phyloP scores from a whole-genome alignment of 1,284 basidiomycete genomes.

The Takashimella koratensis region DNA sequence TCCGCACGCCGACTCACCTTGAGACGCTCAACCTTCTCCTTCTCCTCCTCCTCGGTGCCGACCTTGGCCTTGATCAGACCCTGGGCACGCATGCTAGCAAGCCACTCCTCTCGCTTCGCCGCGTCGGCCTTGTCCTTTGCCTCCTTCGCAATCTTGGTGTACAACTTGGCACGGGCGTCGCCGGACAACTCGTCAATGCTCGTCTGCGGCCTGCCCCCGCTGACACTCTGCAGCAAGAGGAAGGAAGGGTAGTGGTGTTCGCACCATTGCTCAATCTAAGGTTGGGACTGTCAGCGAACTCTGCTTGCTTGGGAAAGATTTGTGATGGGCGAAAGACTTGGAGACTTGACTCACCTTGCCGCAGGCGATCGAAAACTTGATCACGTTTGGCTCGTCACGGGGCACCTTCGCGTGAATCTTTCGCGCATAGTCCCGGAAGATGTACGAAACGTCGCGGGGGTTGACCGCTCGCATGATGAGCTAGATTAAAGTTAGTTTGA shows the following conservation, averaged over 20 bases:
- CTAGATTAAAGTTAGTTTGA: too few relatives aligned
- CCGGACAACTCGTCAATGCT: constrained; percentile 50
- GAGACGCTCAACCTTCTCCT: constrained; percentile 1
- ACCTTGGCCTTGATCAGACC: constrained; percentile 20
- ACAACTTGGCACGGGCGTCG: constrained; percentile 56
- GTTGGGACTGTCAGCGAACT: too few relatives aligned
- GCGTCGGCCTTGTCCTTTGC: constrained; percentile 23
- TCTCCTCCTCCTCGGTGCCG: constrained; percentile 9
- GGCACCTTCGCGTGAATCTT: constrained; percentile 76
- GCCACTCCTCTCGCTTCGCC: constrained; percentile 28
- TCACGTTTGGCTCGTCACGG: constrained; percentile 81
- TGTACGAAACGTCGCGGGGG: constrained; percentile 82
- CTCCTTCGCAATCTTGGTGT: constrained; percentile 28
- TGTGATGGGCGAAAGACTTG: too few relatives aligned
- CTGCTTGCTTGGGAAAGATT: too few relatives aligned
- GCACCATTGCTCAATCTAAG: constrained; percentile 84
- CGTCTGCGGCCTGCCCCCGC: constrained; percentile 25
- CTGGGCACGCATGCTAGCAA: constrained; percentile 22
- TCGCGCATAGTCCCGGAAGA: constrained; percentile 79
- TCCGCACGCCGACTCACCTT: not conserved
- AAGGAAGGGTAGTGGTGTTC: constrained; percentile 87
- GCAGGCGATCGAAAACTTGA: constrained; percentile 73
- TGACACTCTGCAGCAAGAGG: constrained; percentile 53
- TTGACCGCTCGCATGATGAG: constrained; percentile 89
- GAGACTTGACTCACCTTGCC: constrained; percentile 60